Conservation (phyloP, 2,329 filamentous ascomycete species). For the Ceratocystis lukuohia region DNA sequence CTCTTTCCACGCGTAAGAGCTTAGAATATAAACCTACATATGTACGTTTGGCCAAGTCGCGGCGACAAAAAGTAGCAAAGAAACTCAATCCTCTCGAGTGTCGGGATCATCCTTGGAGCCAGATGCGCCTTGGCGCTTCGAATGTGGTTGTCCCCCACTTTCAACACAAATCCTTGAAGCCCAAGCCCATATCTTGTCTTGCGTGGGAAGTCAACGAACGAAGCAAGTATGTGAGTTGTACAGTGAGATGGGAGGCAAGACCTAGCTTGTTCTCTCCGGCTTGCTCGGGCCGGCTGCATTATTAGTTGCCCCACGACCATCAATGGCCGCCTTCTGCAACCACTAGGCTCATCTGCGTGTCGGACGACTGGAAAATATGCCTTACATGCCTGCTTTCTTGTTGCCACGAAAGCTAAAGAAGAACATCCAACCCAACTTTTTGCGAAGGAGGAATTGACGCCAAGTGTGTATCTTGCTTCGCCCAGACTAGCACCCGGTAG, state of each 20-base stretch:
- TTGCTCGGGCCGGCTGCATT: not conserved
- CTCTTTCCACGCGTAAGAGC: too few relatives aligned
- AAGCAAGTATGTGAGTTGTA: not conserved
- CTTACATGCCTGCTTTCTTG: not conserved
- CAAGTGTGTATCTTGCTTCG: not conserved
- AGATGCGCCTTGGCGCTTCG: not conserved
- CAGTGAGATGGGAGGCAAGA: too few relatives aligned
- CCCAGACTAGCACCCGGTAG: not conserved
- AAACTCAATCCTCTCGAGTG: not conserved
- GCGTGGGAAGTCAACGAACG: not conserved
- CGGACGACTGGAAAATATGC: not conserved
- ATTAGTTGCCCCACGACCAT: not conserved
- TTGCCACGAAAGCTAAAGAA: not conserved
- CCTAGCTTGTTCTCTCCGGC: not conserved
- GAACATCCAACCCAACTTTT: not conserved
- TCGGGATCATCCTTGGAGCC: constrained; percentile 1
- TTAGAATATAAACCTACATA: too few relatives aligned
- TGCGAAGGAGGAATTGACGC: too few relatives aligned
- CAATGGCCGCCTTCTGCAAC: not conserved
- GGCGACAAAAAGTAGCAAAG: too few relatives aligned
- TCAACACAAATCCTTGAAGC: constrained; percentile 1
- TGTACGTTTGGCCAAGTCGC: too few relatives aligned
- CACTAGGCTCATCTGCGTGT: not conserved
- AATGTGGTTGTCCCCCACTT: not conserved
- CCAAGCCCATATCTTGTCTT: not conserved